These are phyloP conservation scores for Botryotinia calthae DNA, from an alignment of 2,329 filamentous ascomycete species.

Conservation along the genomic window DNA sequence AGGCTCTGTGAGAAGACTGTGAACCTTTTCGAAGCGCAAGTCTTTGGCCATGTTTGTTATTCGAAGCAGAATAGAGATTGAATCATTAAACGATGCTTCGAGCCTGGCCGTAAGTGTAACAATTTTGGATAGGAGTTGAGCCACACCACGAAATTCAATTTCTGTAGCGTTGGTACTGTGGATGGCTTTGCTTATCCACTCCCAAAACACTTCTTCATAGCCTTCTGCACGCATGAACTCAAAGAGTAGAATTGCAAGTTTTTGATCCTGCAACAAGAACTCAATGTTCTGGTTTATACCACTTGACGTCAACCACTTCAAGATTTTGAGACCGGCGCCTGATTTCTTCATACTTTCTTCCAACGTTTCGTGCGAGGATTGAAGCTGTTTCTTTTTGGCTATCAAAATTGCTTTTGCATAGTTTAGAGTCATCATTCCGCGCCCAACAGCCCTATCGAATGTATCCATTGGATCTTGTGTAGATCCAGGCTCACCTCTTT, in stretches of 20 bases:
- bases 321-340: slow-evolving; percentile 36
- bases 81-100: slow-evolving; percentile 1
- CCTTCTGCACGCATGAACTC: slow-evolving; percentile 38
- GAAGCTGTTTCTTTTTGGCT: slow-evolving; percentile 29
- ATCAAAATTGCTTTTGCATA: slow-evolving; percentile 32
- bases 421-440: slow-evolving; percentile 36
- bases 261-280: slow-evolving; percentile 30
- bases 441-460: slow-evolving; percentile 36
- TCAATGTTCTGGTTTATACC: slow-evolving; percentile 28
- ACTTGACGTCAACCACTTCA: slow-evolving; percentile 37
- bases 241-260: slow-evolving; percentile 31
- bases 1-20: background rate
- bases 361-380: slow-evolving; percentile 26
- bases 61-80: background rate
- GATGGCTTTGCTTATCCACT: slow-evolving; percentile 32
- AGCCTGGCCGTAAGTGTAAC: background rate
- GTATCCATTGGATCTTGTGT: slow-evolving; percentile 34
- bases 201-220: slow-evolving; percentile 33
- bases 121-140: slow-evolving; percentile 1
- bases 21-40: background rate
- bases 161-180: slow-evolving; percentile 7
- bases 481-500: background rate
- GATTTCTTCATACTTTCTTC: slow-evolving; percentile 33
- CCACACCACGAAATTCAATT: background rate
- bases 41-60: background rate